Evolutionary conservation across 202 grass and related monocot species (phyloP).

Genomic region (Cymbopogon flexuosus): DNA sequence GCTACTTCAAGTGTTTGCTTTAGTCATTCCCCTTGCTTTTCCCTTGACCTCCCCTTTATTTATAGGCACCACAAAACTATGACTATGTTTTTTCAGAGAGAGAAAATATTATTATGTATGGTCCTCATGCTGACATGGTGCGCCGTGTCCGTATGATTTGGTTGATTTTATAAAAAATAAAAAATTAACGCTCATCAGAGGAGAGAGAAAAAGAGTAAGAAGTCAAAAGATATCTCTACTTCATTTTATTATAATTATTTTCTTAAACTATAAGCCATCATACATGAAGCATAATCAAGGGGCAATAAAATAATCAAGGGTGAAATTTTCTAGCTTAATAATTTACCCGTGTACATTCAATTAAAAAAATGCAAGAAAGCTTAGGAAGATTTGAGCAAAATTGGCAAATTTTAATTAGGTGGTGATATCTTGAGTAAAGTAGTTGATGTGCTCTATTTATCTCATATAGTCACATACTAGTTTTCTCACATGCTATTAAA

Average conservation of each 20-base stretch:
- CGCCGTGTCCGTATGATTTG: background rate
- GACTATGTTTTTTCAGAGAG: background rate
- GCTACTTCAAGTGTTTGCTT: background rate
- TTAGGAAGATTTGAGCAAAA: background rate
- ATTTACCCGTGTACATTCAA: background rate
- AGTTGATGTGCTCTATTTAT: background rate
- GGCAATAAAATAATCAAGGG: background rate
- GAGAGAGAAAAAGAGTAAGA: background rate
- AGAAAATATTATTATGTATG: background rate
- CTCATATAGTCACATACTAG: background rate
- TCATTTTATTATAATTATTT: background rate
- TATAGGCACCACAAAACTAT: background rate
- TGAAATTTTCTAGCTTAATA: background rate
- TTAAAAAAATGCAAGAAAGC: background rate
- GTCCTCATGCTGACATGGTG: background rate
- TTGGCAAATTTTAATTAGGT: background rate
- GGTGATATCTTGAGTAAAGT: background rate
- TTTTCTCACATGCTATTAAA: background rate
- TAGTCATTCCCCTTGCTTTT: background rate
- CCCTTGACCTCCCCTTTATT: background rate
- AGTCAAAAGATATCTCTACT: background rate
- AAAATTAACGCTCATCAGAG: background rate
- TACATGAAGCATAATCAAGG: background rate
- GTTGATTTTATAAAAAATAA: background rate
- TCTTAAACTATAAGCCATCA: background rate